Conservation (phyloP, 2,329 filamentous ascomycete species). For the Gaeumannomyces tritici region DNA sequence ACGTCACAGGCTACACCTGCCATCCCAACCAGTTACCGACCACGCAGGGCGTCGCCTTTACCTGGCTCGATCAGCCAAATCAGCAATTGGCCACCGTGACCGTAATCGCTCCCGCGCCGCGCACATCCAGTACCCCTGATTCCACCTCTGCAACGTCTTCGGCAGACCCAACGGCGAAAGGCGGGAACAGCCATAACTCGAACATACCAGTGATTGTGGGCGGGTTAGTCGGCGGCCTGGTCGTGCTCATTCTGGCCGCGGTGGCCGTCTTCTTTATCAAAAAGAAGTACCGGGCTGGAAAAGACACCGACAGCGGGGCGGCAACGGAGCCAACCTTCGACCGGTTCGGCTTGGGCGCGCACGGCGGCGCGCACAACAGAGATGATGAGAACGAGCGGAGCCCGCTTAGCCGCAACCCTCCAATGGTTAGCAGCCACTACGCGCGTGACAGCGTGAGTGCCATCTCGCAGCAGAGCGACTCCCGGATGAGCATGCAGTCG, state of each 20-base stretch:
- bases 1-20: conserved; percentile 7
- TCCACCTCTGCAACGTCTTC: not conserved
- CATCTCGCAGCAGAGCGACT: not conserved
- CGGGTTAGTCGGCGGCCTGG: conserved; percentile 6
- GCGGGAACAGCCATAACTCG: not conserved
- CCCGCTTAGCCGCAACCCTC: no score
- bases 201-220: conserved; percentile 5
- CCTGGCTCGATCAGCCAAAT: conserved; percentile 4
- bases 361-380: no score
- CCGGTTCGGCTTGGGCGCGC: no score
- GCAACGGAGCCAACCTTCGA: no score
- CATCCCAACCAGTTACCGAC: not conserved
- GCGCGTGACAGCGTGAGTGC: not conserved
- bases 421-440: no score
- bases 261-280: conserved; percentile 4
- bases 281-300: not conserved
- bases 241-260: conserved; percentile 4
- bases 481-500: not conserved
- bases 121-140: not conserved
- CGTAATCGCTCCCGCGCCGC: not conserved
- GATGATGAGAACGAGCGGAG: no score
- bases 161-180: not conserved
- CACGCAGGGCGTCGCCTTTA: conserved; percentile 3
- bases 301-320: not conserved
- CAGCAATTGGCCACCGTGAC: conserved; percentile 3